Base-by-base conservation (phyloP, 176 grass and related monocot genomes). In the Zoysia pacifica region DNA sequence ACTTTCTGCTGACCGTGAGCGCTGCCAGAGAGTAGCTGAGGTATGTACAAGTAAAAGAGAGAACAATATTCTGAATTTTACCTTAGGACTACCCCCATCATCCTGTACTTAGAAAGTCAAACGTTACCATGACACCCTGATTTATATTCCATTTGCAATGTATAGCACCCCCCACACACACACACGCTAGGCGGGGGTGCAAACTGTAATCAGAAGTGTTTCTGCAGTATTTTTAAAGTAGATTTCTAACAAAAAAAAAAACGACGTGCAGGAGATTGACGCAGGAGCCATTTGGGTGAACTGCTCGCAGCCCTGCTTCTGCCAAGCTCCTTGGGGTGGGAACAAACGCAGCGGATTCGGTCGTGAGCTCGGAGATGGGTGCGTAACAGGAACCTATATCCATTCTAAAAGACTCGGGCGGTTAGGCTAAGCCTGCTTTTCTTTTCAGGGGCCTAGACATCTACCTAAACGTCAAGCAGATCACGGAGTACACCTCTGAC, bases 301-400 rank as follows among this genome's bases (percentile, higher is more conserved):
- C 79, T 99, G 96, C 92, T 99, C 96, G 15, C 96, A 99, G 15
- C 96, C 96, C 2, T 99, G 96, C 81, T 99, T 99, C 86, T 91
- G 86, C 74, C 96, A 99, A 77, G 96, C 92, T 48, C 96, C 96
- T 1, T 99, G 96, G 96, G 96, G 96, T 4, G 96, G 96, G 76
- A 99, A 86, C 79, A 99, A 99, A 43, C 96, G 96, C 67, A 99
- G 96, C 38, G 96, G 96, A 15, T 99, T 95, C 69, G 96, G 96
- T 2, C 92, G 96, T 6, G 96, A 99, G 81, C 96, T 99, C 0
- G 96, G 96, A 67, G 92, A 99, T 88, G 87, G 96, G 96, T 95
- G 72, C 19, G 88, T 89, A 18, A 3, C 56, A 48, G 28, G 48
- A 43, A 65, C 8, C 3, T 0, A 62, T 55, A 10, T 45, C 0